Percentiles rank a stretch among this genome's conserved stretches.
phyloP scores from a whole-genome alignment of 2,329 filamentous ascomycete genomes.

The Aspergillus cejpii region DNA sequence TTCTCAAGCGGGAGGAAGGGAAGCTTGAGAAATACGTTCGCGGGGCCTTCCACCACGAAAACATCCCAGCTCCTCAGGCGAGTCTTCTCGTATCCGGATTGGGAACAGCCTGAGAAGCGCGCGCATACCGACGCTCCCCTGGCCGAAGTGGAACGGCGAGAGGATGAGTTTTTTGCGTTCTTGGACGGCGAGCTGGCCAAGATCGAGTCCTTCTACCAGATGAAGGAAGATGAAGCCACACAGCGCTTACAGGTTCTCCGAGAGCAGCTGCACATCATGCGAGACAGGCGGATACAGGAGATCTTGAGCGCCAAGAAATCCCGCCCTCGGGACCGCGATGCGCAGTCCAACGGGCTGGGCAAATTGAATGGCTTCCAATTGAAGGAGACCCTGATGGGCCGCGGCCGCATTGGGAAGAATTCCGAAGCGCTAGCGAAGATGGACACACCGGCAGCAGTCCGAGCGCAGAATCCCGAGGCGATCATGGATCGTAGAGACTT shows the following conservation, averaged over 20 bases:
- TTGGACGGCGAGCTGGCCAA: slow-evolving; percentile 81
- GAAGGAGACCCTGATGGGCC: slow-evolving; percentile 40
- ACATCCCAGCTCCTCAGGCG: slow-evolving; percentile 33
- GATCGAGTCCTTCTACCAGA: slow-evolving; percentile 80
- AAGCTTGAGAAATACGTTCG: slow-evolving; percentile 20
- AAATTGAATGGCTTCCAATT: slow-evolving; percentile 21
- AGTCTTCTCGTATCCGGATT: slow-evolving; percentile 35
- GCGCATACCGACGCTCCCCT: slow-evolving; percentile 49
- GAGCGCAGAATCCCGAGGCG: slow-evolving; percentile 24
- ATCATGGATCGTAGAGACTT: slow-evolving; percentile 44
- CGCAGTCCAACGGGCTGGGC: slow-evolving; percentile 21
- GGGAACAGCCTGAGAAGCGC: slow-evolving; percentile 40
- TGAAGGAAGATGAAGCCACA: slow-evolving; percentile 80
- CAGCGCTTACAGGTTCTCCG: slow-evolving; percentile 63
- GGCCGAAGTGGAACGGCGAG: slow-evolving; percentile 62
- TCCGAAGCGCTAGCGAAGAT: slow-evolving; percentile 45
- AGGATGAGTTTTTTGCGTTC: slow-evolving; percentile 82
- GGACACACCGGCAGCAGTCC: slow-evolving; percentile 36
- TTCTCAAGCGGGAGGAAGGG: slow-evolving; percentile 6
- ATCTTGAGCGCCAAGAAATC: slow-evolving; percentile 46
- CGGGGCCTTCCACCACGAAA: slow-evolving; percentile 20
- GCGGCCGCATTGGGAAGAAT: slow-evolving; percentile 50
- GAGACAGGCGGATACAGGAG: slow-evolving; percentile 72
- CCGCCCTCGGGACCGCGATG: slow-evolving; percentile 18
- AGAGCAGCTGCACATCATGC: slow-evolving; percentile 87